Conservation (phyloP, 257 asterid species). For the Dorcoceras hygrometricum region DNA sequence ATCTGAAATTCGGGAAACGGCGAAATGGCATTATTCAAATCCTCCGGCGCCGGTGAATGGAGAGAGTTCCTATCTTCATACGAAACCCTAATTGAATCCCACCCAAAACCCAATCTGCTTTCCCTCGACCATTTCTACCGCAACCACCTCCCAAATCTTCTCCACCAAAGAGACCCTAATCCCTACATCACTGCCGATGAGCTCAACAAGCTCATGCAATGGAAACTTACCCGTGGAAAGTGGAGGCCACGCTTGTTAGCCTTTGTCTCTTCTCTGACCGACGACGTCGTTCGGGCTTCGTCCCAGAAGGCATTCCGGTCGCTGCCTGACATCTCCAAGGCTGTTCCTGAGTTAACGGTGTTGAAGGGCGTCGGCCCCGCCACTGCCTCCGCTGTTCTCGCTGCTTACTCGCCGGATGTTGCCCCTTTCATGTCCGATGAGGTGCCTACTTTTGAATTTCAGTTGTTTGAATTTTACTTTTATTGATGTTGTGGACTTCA, state of each 20-base stretch:
- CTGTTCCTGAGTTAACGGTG: conserved; percentile 59
- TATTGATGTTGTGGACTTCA: not conserved
- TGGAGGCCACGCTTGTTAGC: conserved; percentile 80
- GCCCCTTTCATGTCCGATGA: conserved; percentile 95
- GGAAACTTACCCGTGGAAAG: conserved; percentile 91
- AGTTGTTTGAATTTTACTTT: conserved; percentile 10
- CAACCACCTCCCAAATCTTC: conserved; percentile 58
- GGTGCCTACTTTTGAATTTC: conserved; percentile 29
- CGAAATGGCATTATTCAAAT: conserved; percentile 57
- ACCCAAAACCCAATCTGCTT: conserved; percentile 57
- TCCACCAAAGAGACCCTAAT: conserved; percentile 59
- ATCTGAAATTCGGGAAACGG: too few species aligned
- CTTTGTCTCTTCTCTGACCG: conserved; percentile 58
- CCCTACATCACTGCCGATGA: conserved; percentile 65
- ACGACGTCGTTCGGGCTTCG: conserved; percentile 57
- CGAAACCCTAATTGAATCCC: conserved; percentile 35
- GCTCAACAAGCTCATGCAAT: conserved; percentile 71
- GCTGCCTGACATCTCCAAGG: conserved; percentile 61
- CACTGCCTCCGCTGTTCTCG: conserved; percentile 87
- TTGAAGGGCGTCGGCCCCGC: conserved; percentile 95
- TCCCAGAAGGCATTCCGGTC: conserved; percentile 69
- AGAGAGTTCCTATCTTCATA: conserved; percentile 57
- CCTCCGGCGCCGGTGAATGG: conserved; percentile 48
- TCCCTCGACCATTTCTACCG: conserved; percentile 77
- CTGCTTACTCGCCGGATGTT: conserved; percentile 76